Evolutionary conservation across 306 rosid genomes (phyloP), one percentile per base, ranked within the genome.

Genomic region (Morella rubra): DNA sequence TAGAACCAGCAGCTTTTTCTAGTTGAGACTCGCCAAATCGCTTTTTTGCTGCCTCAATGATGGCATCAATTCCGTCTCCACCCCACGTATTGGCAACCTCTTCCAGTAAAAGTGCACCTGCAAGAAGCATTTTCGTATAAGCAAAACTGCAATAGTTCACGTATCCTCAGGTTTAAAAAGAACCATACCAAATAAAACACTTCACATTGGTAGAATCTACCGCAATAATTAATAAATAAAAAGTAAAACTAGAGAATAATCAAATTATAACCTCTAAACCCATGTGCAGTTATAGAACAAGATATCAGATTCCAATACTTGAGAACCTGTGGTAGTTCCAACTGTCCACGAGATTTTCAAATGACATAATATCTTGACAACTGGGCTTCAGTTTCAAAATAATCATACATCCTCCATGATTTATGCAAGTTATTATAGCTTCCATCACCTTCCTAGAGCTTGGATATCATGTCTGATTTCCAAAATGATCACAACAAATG

Each of bases 81-180:
- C 92, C 96, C 83, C 81, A 86, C 65, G 85, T 82, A 76, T 76
- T 84, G 52, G 83, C 83, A 66, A 94, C 81, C 88, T 89, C 96
- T 87, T 94, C 98, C 59, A 94, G 87, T 79, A 94, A 83, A 78
- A 94, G 92, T 81, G 87, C 86, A 14, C 98, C 98, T 94, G 71
- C 72, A 79, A 78, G 55, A 80, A 80, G 53, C 72, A 78, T 83
- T 77, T 71, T 79, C 56, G 22, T 53, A 16, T 42, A 52, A 71
- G 54, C 41, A 67, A 40, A 3, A 71, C 16, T 70, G 66, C 13
- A 7, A 42, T 15, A 24, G 27, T 24, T 24, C 27, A 24, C 27
- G 1, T 24, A 24, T 27, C 32, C 32, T 27, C 32, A 27, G 32
- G 32, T 27, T 27, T 27, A 27, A 27, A 27, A 27, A 1, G 32